These are phyloP conservation scores for Mycosphaerella sp. DNA, from an alignment of 2,329 filamentous ascomycete genomes.

Conservation along the genomic window DNA sequence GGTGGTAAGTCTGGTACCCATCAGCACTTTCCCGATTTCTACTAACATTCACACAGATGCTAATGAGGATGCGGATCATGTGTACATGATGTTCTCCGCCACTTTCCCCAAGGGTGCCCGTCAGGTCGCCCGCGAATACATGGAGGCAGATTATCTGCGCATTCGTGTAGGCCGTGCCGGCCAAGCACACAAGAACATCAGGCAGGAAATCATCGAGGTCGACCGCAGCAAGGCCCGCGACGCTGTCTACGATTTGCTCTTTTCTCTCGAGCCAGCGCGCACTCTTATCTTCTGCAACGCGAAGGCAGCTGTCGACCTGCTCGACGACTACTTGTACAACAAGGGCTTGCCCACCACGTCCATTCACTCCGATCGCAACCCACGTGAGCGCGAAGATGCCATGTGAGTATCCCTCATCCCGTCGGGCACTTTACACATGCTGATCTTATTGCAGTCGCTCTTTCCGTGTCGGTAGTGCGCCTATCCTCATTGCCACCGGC, in stretches of 20 bases:
- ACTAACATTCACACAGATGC: conserved; percentile 46
- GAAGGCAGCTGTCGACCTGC: conserved; percentile 68
- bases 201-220: conserved; percentile 64
- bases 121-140: conserved; percentile 67
- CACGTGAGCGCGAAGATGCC: conserved; percentile 85
- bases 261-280: conserved; percentile 62
- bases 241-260: conserved; percentile 65
- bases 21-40: not conserved
- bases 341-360: conserved; percentile 70
- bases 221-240: conserved; percentile 62
- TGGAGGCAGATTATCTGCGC: conserved; percentile 67
- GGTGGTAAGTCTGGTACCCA: conserved; percentile 56
- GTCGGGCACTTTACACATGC: not conserved
- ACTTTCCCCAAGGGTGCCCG: conserved; percentile 82
- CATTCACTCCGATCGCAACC: conserved; percentile 80
- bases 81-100: conserved; percentile 82
- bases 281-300: conserved; percentile 88
- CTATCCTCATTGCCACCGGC: conserved; percentile 80
- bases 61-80: conserved; percentile 67
- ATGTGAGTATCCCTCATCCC: conserved; percentile 50
- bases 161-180: conserved; percentile 85
- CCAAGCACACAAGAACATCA: conserved; percentile 69
- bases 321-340: conserved; percentile 87
- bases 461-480: conserved; percentile 68
- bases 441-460: conserved; percentile 48